These are phyloP conservation scores for Corymbia calophylla DNA, from an alignment of 441 rosid genomes.

Conservation along the genomic window DNA sequence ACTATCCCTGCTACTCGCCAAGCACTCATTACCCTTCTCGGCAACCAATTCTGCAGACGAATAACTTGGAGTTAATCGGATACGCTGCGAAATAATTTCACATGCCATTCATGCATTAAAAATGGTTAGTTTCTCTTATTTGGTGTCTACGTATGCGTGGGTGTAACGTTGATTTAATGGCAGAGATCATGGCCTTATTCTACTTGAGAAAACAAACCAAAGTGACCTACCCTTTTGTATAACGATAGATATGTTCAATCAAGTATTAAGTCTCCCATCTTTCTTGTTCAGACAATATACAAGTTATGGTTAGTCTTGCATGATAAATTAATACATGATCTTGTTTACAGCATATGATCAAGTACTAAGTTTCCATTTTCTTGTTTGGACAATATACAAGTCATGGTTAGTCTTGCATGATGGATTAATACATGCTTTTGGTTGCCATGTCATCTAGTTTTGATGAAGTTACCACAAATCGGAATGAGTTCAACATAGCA, in stretches of 20 bases:
- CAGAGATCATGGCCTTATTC: not conserved
- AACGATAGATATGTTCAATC: not conserved
- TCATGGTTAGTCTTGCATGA: not conserved
- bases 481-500: not conserved
- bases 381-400: not conserved
- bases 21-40: conserved; percentile 36
- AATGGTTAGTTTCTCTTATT: not conserved
- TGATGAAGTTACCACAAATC: not conserved
- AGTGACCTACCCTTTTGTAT: not conserved
- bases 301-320: not conserved
- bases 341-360: not conserved
- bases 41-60: conserved; percentile 15
- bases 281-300: not conserved
- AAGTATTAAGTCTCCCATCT: not conserved
- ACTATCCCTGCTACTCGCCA: conserved; percentile 29
- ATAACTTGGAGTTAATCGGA: not conserved
- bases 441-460: not conserved
- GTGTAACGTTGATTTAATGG: not conserved
- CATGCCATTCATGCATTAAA: not conserved
- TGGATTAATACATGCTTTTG: not conserved
- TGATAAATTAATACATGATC: not conserved
- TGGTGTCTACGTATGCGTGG: not conserved
- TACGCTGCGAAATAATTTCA: not conserved
- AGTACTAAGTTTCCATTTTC: not conserved
- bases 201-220: not conserved